Evolutionary conservation across 2,329 filamentous ascomycete species (phyloP).

Genomic region (Aspergillus ochraceoroseus): DNA sequence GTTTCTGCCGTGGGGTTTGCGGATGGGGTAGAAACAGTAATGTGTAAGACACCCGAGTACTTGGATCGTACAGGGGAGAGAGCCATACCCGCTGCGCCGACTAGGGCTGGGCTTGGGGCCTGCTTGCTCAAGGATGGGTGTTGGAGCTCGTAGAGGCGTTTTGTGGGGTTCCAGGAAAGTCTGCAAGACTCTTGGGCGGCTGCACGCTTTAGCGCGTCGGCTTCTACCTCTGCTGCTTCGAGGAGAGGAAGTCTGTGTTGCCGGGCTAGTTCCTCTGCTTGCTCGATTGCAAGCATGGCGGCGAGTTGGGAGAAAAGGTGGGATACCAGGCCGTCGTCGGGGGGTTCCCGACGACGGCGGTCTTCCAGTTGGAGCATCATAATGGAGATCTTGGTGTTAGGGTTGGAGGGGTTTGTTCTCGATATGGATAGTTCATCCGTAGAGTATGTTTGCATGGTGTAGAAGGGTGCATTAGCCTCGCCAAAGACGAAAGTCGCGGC

Average conservation of each 20-base stretch:
- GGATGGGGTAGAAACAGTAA: conserved; percentile 38
- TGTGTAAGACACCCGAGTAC: conserved; percentile 38
- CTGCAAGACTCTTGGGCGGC: conserved; percentile 46
- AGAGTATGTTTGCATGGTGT: conserved; percentile 42
- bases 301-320: conserved; percentile 48
- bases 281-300: conserved; percentile 47
- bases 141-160: conserved; percentile 43
- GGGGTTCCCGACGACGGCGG: conserved; percentile 34
- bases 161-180: conserved; percentile 42
- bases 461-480: conserved; percentile 41
- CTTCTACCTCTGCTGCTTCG: conserved; percentile 42
- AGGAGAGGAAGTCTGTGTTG: conserved; percentile 39
- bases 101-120: conserved; percentile 25
- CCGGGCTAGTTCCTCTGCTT: conserved; percentile 40
- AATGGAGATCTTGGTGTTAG: conserved; percentile 41
- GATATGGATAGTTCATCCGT: conserved; percentile 42
- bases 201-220: conserved; percentile 42
- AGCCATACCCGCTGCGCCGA: conserved; percentile 35
- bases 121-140: conserved; percentile 42
- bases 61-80: conserved; percentile 31
- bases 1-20: not conserved
- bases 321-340: conserved; percentile 43
- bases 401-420: conserved; percentile 40
- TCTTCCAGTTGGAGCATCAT: conserved; percentile 43
- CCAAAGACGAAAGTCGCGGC: conserved; percentile 44